Percentiles rank a stretch among this genome's conserved stretches.
Evolutionary conservation across 179 eudicot species (phyloP).

Genomic region (Beta corolliflora): DNA sequence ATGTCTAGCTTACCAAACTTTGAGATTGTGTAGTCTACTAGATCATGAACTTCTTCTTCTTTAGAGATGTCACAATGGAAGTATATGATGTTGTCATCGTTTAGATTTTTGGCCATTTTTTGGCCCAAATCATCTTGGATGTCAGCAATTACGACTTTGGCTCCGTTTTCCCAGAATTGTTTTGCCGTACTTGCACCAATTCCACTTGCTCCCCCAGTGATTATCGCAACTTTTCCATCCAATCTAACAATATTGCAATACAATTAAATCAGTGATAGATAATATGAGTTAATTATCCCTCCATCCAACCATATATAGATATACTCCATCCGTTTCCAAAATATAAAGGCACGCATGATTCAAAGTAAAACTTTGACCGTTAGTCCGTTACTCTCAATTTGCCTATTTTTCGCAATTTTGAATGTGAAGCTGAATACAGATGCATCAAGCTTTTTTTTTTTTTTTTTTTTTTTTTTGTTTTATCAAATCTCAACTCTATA

Average conservation of each 20-base stretch:
- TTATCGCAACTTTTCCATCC: slow-evolving; percentile 39
- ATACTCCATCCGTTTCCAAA: too few species aligned
- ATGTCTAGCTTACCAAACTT: slow-evolving; percentile 51
- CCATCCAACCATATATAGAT: not conserved
- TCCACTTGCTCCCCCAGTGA: slow-evolving; percentile 46
- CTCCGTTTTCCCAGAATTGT: slow-evolving; percentile 32
- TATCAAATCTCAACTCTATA: too few species aligned
- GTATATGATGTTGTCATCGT: slow-evolving; percentile 25
- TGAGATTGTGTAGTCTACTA: slow-evolving; percentile 38
- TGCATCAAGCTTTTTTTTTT: too few species aligned
- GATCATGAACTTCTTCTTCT: slow-evolving; percentile 42
- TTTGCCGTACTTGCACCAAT: slow-evolving; percentile 35
- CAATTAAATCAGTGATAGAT: not conserved
- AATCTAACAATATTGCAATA: slow-evolving; percentile 19
- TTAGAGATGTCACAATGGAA: slow-evolving; percentile 54
- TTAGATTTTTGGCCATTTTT: not conserved
- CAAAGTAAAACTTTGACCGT: too few species aligned
- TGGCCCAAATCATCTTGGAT: slow-evolving; percentile 38
- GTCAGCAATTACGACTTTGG: slow-evolving; percentile 41
- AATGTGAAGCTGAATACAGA: too few species aligned
- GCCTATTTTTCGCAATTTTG: too few species aligned
- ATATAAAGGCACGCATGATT: too few species aligned
- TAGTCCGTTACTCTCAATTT: too few species aligned
- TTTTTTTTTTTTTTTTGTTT: too few species aligned
- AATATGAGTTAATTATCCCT: not conserved